Evolutionary conservation across 768 basidiomycete genomes (phyloP).

Genomic region (Auriscalpium orientale): DNA sequence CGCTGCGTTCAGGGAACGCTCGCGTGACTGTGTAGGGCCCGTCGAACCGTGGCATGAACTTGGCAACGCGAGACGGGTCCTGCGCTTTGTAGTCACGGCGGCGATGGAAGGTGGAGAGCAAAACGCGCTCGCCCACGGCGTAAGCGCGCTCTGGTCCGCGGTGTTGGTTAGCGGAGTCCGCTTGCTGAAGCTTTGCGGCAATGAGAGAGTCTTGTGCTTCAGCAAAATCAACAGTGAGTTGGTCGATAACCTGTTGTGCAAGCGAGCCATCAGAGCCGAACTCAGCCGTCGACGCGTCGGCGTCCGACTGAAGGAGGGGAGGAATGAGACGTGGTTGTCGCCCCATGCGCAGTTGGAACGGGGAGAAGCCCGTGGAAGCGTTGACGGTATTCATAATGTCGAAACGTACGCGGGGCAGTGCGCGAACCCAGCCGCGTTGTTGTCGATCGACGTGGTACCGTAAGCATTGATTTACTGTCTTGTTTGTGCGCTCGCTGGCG

Average conservation of each 20-base stretch:
- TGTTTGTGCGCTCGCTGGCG: slow-evolving; percentile 22
- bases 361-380: slow-evolving; percentile 17
- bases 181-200: slow-evolving; percentile 21
- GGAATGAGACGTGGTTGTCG: slow-evolving; percentile 16
- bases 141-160: slow-evolving; percentile 18
- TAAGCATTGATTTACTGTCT: slow-evolving; percentile 19
- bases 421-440: too few relatives aligned
- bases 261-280: not conserved
- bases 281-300: too few relatives aligned
- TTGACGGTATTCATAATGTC: slow-evolving; percentile 21
- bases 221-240: slow-evolving; percentile 9
- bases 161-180: slow-evolving; percentile 21
- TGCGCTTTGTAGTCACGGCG: slow-evolving; percentile 19
- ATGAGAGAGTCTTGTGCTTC: slow-evolving; percentile 29
- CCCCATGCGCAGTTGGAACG: slow-evolving; percentile 16
- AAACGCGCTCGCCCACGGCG: slow-evolving; percentile 26
- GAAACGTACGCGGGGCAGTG: slow-evolving; percentile 19
- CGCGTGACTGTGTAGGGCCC: slow-evolving; percentile 18
- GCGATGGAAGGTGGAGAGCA: slow-evolving; percentile 27
- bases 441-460: slow-evolving; percentile 17
- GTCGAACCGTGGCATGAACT: slow-evolving; percentile 35
- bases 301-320: too few relatives aligned
- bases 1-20: slow-evolving; percentile 8
- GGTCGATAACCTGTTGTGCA: not conserved
- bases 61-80: slow-evolving; percentile 26